Base-by-base conservation (phyloP, 768 basidiomycete species). In the Lactarius akahatsu region DNA sequence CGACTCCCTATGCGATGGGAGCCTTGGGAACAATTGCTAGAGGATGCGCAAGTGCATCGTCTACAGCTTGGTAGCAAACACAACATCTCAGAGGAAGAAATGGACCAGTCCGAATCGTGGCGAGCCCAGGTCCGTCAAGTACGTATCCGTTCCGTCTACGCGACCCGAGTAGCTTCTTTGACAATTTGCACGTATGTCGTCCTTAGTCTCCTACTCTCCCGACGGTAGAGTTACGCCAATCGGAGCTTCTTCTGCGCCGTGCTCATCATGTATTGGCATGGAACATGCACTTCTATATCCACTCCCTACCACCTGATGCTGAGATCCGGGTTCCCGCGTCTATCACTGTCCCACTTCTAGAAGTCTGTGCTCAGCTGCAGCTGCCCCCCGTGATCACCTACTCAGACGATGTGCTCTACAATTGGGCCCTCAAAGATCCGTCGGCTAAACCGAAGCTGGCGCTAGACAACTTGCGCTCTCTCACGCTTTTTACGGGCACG, bases 371-470 rank as follows among this genome's bases (percentile, higher is more conserved):
- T 0, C 78, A 88, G 55, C 85, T 97, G 11, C 86, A 90, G 62
- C 78, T 97, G 1, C 95, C 96, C 0, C 94, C 96, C 0, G 80
- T 96, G 47, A 81, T 94, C 64, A 97, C 94, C 4, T 97, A 94
- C 74, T 89, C 94, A 11, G 94, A 96, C 74, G 89, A 89, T 34
- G 94, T 97, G 9, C 83, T 97, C 32, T 97, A 94, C 78, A 96
- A 96, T 74, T 92, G 90, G 88, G 74, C 72, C 5, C 74, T 73
- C 66, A 76, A 73, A 55, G 43, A 41, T 1, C 57, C 54, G 7
- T 61, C 65, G 26, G 63, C 68, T 28, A 50, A 64, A 34, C 78
- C 81, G 1, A 78, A 74, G 8, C 80, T 82, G 1, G 78, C 77
- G 36, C 76, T 84, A 6, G 77, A 86, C 62, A 88, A 92, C 72